Percentiles rank a stretch among this genome's conserved stretches.
Evolutionary conservation across 345 rosid species (phyloP).

Genomic region (Arabidopsis suecica): DNA sequence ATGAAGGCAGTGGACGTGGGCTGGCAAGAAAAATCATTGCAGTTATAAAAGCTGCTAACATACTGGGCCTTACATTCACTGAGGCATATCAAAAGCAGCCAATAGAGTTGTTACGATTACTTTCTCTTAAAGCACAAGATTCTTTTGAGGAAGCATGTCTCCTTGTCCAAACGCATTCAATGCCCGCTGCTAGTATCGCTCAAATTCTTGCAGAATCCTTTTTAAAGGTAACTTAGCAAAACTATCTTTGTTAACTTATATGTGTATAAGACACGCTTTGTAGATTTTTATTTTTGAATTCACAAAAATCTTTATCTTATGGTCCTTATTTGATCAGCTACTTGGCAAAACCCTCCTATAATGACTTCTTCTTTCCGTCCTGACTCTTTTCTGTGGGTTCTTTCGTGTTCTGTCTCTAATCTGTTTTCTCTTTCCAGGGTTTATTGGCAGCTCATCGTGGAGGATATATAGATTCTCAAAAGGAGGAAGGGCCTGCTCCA

Average conservation of each 20-base stretch:
- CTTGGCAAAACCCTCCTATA: conserved; percentile 11
- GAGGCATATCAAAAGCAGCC: conserved; percentile 96
- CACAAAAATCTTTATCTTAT: conserved; percentile 1
- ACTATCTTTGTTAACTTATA: conserved; percentile 9
- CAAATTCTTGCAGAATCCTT: conserved; percentile 98
- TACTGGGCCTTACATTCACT: conserved; percentile 77
- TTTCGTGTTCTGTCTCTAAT: conserved; percentile 28
- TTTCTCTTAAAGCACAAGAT: conserved; percentile 98
- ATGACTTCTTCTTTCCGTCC: conserved; percentile 9
- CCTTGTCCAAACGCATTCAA: conserved; percentile 81
- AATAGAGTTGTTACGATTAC: conserved; percentile 83
- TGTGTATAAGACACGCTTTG: conserved; percentile 8
- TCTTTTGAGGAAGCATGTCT: conserved; percentile 91
- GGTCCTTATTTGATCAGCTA: conserved; percentile 29
- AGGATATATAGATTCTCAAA: conserved; percentile 94
- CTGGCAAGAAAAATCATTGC: conserved; percentile 83
- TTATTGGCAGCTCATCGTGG: conserved; percentile 98
- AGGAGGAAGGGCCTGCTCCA: conserved; percentile 99
- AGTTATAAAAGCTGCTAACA: conserved; percentile 84
- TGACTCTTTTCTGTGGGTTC: conserved; percentile 8
- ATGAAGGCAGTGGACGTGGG: conserved; percentile 91
- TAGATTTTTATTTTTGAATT: conserved; percentile 12
- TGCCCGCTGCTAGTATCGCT: conserved; percentile 87
- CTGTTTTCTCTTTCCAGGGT: conserved; percentile 58
- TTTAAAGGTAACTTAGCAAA: conserved; percentile 63